Base-by-base conservation (phyloP, 2,329 filamentous ascomycete species). In the Lasiodiplodia citricola region DNA sequence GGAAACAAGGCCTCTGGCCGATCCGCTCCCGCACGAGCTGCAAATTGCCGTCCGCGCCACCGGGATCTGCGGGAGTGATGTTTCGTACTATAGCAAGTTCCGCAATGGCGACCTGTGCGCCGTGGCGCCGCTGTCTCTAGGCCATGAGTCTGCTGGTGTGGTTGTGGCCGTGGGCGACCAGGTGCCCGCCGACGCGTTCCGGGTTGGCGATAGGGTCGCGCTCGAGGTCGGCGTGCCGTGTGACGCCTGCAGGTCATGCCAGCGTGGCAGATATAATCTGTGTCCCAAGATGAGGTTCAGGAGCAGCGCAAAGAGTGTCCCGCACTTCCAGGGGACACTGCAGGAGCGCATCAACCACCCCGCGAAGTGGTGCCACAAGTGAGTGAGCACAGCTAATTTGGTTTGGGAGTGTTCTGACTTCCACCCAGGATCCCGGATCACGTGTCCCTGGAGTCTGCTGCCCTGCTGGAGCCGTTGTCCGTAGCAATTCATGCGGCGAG, bases 401-500 rank as follows among this genome's bases (percentile, higher is more conserved):
- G 74, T 76, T 78, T 51, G 4, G 4, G 4, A 23, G 18, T 16
- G 13, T 23, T 10, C 58, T 72, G 74, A 75, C 72, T 71, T 72
- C 71, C 72, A 69, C 66, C 68, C 35, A 81, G 80, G 74, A 75
- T 81, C 63, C 80, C 80, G 52, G 73, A 75, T 13, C 78, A 80
- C 71, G 77, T 81, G 6, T 79, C 79, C 18, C 70, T 79, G 66
- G 80, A 81, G 52, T 76, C 79, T 35, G 80, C 79, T 18, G 79
- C 79, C 4, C 70, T 81, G 23, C 69, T 81, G 8, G 80, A 81
- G 69, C 94, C 94, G 2, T 87, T 97, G 47, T 90, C 91, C 57
- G 93, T 97, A 35, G 93, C 91, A 16, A 93, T 97, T 38, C 94
- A 97, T 82, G 93, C 96, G 73, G 89, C 90, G 70, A 88, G 88